A percentile compares a stretch with the other conserved stretches of the same genome.
Conservation (phyloP, 2,329 filamentous ascomycete species). For the Phoma herbarum region DNA sequence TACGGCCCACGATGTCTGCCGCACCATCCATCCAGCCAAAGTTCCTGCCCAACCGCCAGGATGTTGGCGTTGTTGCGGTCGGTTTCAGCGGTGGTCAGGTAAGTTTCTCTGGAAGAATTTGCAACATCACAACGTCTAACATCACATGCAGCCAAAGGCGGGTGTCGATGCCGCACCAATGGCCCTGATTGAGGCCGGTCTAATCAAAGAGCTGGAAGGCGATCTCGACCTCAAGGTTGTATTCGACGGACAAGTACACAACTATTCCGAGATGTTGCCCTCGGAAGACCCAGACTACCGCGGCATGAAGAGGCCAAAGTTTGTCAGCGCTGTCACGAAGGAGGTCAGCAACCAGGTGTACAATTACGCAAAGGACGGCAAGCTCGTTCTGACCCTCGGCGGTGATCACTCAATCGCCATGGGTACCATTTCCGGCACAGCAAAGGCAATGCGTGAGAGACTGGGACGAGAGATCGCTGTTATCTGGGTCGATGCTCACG, state of each 20-base stretch:
- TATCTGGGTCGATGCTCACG: slow-evolving; percentile 98
- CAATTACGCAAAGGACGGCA: slow-evolving; percentile 80
- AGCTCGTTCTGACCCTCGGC: slow-evolving; percentile 90
- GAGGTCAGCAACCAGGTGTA: slow-evolving; percentile 86
- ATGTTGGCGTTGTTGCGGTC: slow-evolving; percentile 91
- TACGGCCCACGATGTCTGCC: slow-evolving; percentile 56
- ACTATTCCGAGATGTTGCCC: slow-evolving; percentile 79
- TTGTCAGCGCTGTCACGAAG: slow-evolving; percentile 85
- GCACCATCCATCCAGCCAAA: slow-evolving; percentile 70
- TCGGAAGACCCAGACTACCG: slow-evolving; percentile 78
- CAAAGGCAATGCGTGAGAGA: slow-evolving; percentile 85
- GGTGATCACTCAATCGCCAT: slow-evolving; percentile 98
- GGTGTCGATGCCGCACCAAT: slow-evolving; percentile 91
- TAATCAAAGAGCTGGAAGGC: slow-evolving; percentile 81
- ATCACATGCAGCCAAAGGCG: slow-evolving; percentile 74
- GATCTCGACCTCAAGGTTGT: slow-evolving; percentile 90
- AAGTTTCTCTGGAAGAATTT: slow-evolving; percentile 43
- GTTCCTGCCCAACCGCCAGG: slow-evolving; percentile 80
- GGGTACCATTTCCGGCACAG: slow-evolving; percentile 86
- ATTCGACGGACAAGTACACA: slow-evolving; percentile 83
- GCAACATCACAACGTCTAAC: slow-evolving; percentile 18
- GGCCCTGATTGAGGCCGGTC: slow-evolving; percentile 86
- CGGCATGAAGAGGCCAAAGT: slow-evolving; percentile 91
- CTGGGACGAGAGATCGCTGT: slow-evolving; percentile 86
- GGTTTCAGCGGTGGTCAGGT: slow-evolving; percentile 97